These are phyloP conservation scores for Trichoderma pleuroti DNA, from an alignment of 2,329 filamentous ascomycete species.

Conservation along the genomic window DNA sequence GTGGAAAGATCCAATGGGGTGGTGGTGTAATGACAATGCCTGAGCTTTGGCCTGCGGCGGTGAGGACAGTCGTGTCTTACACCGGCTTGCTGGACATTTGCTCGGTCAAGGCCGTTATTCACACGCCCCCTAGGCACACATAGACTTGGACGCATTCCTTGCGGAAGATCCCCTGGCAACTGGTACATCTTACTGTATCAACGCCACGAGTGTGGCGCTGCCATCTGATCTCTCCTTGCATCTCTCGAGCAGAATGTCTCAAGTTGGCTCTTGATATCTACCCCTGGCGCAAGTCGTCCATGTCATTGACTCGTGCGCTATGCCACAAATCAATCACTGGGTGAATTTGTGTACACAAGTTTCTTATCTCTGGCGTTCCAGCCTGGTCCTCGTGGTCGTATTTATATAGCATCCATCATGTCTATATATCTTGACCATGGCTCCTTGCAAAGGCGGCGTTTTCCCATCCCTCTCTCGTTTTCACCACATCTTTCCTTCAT, in stretches of 20 bases:
- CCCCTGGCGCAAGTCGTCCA: neutral
- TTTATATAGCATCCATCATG: neutral
- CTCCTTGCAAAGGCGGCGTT: neutral
- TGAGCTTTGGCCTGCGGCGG: conserved; percentile 13
- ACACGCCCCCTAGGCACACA: neutral
- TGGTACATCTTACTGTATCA: conserved; percentile 4
- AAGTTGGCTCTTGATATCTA: neutral
- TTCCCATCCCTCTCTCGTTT: neutral
- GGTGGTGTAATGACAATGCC: conserved; percentile 2
- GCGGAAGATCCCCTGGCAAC: conserved; percentile 1
- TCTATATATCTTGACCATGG: neutral
- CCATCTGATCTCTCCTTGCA: conserved; percentile 15
- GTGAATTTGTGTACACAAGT: neutral
- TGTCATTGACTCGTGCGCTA: conserved; percentile 16
- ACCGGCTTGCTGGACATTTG: neutral
- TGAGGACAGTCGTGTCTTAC: conserved; percentile 14
- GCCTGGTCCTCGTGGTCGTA: neutral
- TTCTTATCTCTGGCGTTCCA: conserved; percentile 3
- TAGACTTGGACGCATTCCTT: conserved; percentile 6
- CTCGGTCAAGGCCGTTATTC: neutral
- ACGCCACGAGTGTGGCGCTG: conserved; percentile 19
- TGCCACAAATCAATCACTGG: neutral
- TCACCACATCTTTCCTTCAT: neutral
- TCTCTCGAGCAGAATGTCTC: conserved; percentile 7
- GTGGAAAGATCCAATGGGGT: neutral